Percentiles rank a stretch among this genome's conserved stretches.
Evolutionary conservation across 805 yeast genomes (phyloP).

Genomic region (Metschnikowia cubensis): DNA sequence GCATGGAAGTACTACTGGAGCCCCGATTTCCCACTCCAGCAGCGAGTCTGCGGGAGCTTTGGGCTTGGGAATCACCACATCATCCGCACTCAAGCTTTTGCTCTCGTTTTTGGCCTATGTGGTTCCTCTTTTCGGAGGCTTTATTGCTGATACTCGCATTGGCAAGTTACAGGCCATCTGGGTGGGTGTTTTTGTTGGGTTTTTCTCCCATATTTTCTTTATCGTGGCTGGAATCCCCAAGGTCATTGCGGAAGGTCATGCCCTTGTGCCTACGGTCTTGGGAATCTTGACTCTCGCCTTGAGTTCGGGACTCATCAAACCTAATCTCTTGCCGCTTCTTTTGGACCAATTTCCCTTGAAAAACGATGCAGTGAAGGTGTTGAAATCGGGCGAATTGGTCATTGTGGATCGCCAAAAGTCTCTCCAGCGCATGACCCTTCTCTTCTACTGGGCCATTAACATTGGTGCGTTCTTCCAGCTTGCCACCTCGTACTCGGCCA

Average conservation of each 20-base stretch:
- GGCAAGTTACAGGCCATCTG: conserved; percentile 49
- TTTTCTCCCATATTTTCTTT: conserved; percentile 44
- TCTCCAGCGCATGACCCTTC: conserved; percentile 34
- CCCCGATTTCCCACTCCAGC: conserved; percentile 25
- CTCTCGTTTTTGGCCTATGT: conserved; percentile 48
- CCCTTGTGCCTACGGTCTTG: conserved; percentile 10
- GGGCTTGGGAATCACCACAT: conserved; percentile 41
- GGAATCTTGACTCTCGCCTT: conserved; percentile 12
- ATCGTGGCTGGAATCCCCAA: conserved; percentile 47
- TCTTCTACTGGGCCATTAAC: conserved; percentile 53
- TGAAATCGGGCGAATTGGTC: conserved; percentile 61
- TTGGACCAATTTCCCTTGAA: conserved; percentile 52
- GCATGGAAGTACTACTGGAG: conserved; percentile 44
- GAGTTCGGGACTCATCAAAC: conserved; percentile 54
- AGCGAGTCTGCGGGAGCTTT: conserved; percentile 49
- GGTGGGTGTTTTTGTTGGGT: conserved; percentile 47
- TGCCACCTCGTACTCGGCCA: conserved; percentile 50
- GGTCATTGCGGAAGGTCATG: conserved; percentile 31
- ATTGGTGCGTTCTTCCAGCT: conserved; percentile 52
- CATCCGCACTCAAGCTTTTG: conserved; percentile 46
- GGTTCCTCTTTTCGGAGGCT: conserved; percentile 52
- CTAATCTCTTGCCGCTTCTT: conserved; percentile 47
- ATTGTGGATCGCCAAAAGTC: conserved; percentile 48
- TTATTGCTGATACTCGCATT: conserved; percentile 44
- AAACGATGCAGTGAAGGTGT: conserved; percentile 54